Evolutionary conservation across 257 asterid species (phyloP).

Genomic region (Jacaranda mimosifolia): DNA sequence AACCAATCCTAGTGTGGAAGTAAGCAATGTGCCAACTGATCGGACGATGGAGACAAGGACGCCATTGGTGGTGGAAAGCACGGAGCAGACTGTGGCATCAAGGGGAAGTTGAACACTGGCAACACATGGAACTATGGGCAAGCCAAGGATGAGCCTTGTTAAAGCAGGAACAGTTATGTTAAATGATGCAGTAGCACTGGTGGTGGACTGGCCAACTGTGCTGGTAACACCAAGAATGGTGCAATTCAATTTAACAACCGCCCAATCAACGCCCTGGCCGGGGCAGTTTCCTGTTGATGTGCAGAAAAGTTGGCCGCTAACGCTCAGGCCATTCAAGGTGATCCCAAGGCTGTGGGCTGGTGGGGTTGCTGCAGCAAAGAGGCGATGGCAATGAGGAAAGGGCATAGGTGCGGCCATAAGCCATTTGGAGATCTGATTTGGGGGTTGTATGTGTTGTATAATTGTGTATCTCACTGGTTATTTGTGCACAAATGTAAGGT

Average conservation of each 20-base stretch:
- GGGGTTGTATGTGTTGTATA: neutral
- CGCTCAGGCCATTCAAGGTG: neutral
- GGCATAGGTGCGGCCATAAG: neutral
- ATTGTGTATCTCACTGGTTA: neutral
- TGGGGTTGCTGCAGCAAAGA: neutral
- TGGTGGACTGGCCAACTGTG: neutral
- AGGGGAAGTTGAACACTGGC: neutral
- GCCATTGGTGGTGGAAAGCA: neutral
- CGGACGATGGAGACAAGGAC: neutral
- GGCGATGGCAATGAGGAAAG: neutral
- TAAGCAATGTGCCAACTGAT: neutral
- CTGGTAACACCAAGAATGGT: neutral
- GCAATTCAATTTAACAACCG: neutral
- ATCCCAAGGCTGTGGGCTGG: neutral
- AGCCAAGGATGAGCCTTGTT: neutral
- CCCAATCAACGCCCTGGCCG: neutral
- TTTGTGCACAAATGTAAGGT: neutral
- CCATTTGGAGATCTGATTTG: slow-evolving; percentile 16
- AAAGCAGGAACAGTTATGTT: neutral
- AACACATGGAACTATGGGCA: neutral
- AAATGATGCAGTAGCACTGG: neutral
- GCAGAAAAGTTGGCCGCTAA: neutral
- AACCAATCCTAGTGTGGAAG: neutral
- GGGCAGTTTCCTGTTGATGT: neutral
- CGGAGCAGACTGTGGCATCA: neutral